Conservation (phyloP, 345 rosid genomes). For the Turritis glabra region DNA sequence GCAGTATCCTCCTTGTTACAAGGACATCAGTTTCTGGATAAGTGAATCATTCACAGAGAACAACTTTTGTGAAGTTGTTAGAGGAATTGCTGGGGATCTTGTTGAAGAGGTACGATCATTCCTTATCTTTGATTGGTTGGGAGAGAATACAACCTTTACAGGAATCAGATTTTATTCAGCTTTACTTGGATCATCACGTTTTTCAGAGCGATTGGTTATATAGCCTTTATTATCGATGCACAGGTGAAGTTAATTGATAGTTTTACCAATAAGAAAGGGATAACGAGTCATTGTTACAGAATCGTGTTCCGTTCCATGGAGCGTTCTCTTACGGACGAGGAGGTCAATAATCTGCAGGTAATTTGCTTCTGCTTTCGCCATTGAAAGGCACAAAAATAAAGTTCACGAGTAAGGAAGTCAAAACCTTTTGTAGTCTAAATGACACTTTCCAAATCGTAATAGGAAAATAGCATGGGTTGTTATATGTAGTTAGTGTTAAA, state of each 20-base stretch:
- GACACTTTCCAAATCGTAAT: neutral
- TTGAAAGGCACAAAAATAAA: too few species aligned
- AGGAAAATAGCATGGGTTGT: neutral
- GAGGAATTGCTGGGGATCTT: conserved; percentile 96
- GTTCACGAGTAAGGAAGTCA: too few species aligned
- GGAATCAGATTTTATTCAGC: neutral
- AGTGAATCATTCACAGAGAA: conserved; percentile 90
- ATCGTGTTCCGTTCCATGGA: conserved; percentile 96
- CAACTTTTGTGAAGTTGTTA: conserved; percentile 85
- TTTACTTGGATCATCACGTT: conserved; percentile 10
- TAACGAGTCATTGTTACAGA: conserved; percentile 92
- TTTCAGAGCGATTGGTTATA: conserved; percentile 12
- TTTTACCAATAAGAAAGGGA: conserved; percentile 91
- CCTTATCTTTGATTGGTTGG: neutral
- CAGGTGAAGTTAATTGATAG: conserved; percentile 80
- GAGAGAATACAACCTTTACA: neutral
- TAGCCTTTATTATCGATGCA: neutral
- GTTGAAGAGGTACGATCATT: conserved; percentile 87
- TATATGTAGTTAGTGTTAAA: neutral
- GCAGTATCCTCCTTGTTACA: conserved; percentile 96
- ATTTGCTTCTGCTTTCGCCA: neutral
- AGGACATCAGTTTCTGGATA: conserved; percentile 98
- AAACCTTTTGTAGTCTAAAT: neutral
- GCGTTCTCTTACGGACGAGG: conserved; percentile 87
- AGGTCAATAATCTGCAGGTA: conserved; percentile 88